Evolutionary conservation across 225 moss, liverwort and hornwort genomes (phyloP).

Genomic region (Pleurozium schreberi): DNA sequence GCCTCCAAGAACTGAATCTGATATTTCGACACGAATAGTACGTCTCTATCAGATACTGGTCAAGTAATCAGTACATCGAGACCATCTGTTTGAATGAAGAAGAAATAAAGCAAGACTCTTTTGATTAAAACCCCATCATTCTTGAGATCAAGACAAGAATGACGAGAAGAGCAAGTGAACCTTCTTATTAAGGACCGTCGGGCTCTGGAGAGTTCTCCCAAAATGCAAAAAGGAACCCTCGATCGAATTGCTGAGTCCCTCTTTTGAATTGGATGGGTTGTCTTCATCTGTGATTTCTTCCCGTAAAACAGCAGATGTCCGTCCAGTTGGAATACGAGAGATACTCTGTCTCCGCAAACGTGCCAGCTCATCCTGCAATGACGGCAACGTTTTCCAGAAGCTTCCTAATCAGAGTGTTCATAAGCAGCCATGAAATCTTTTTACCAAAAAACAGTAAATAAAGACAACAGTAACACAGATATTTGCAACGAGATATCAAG

Average conservation of each 20-base stretch:
- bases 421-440: not conserved
- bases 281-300: conserved; percentile 17
- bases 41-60: not conserved
- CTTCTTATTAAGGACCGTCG: conserved; percentile 33
- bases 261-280: conserved; percentile 2
- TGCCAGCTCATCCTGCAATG: conserved; percentile 59
- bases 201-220: conserved; percentile 29
- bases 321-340: conserved; percentile 46
- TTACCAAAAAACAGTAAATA: not conserved
- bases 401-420: not conserved
- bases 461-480: not conserved
- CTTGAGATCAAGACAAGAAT: not conserved
- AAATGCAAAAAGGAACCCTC: conserved; percentile 35
- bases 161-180: not conserved
- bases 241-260: not conserved
- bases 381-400: not conserved
- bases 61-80: not conserved
- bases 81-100: not conserved
- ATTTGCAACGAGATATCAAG: not conserved
- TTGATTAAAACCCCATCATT: not conserved
- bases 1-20: conserved; percentile 63
- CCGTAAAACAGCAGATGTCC: conserved; percentile 15
- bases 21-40: not conserved
- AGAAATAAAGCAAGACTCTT: not conserved
- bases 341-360: conserved; percentile 78